A percentile compares a stretch with the other conserved stretches of the same genome.
Evolutionary conservation across 129 eudicot species (phyloP).

Genomic region (Flaveria robusta): DNA sequence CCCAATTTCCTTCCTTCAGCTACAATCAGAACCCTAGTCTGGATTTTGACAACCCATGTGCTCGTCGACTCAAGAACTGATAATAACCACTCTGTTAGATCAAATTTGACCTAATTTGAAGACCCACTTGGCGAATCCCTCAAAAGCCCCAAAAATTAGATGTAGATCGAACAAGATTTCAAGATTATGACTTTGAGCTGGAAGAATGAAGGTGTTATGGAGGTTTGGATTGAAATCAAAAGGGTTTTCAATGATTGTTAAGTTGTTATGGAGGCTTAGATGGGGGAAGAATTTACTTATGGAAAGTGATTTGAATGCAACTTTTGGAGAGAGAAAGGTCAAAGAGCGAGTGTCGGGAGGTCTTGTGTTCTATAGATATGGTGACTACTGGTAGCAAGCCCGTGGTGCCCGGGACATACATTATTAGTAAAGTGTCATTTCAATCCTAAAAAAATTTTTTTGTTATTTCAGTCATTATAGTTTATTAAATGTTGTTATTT

Average conservation of each 20-base stretch:
- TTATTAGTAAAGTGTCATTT: no score
- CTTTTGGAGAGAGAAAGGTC: conserved; percentile 28
- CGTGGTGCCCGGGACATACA: no score
- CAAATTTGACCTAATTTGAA: conserved; percentile 11
- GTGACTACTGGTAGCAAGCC: no score
- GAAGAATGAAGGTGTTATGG: neutral
- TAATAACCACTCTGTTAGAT: neutral
- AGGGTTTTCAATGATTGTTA: neutral
- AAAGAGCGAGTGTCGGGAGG: conserved; percentile 26
- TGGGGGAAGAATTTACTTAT: neutral
- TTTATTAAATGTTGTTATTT: no score
- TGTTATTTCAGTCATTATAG: no score
- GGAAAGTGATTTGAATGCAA: conserved; percentile 24
- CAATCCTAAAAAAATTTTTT: no score
- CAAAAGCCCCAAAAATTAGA: neutral
- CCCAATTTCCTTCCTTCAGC: conserved; percentile 29
- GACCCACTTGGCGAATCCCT: conserved; percentile 2
- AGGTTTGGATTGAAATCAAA: conserved; percentile 14
- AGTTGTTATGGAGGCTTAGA: conserved; percentile 10
- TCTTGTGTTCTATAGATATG: neutral
- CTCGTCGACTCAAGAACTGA: neutral
- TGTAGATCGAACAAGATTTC: conserved; percentile 13
- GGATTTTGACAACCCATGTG: conserved; percentile 13
- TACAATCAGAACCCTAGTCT: conserved; percentile 48
- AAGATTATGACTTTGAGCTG: neutral